A percentile compares a stretch with the other conserved stretches of the same genome.
These are phyloP conservation scores for Wickerhamiella azyma DNA, from an alignment of 805 yeast genomes.

Conservation along the genomic window DNA sequence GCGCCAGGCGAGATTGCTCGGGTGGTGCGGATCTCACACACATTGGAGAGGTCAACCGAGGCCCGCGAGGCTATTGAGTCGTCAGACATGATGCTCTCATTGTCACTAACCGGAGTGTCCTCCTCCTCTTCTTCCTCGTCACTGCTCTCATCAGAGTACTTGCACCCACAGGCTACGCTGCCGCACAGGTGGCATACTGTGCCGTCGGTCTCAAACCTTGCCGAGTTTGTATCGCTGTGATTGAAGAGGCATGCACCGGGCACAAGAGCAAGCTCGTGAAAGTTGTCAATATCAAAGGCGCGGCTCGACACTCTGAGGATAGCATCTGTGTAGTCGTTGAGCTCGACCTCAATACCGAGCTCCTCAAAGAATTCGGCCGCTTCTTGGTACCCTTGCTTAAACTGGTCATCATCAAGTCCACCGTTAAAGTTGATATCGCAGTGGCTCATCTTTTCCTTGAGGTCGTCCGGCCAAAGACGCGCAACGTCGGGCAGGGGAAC, in stretches of 20 bases:
- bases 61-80: conserved; percentile 19
- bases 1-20: conserved; percentile 32
- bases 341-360: conserved; percentile 10
- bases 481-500: conserved; percentile 36
- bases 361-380: conserved; percentile 24
- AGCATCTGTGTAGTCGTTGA: conserved; percentile 32
- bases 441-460: conserved; percentile 36
- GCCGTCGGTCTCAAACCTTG: conserved; percentile 47
- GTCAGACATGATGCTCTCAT: conserved; percentile 17
- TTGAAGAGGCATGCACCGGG: conserved; percentile 89
- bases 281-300: conserved; percentile 69
- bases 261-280: conserved; percentile 60
- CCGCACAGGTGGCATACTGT: conserved; percentile 45
- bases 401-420: conserved; percentile 38
- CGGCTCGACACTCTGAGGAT: conserved; percentile 57
- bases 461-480: conserved; percentile 46
- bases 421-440: conserved; percentile 52
- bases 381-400: conserved; percentile 28
- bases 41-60: conserved; percentile 22
- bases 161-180: conserved; percentile 31
- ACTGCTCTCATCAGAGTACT: conserved; percentile 14
- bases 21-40: conserved; percentile 56
- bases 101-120: conserved; percentile 20
- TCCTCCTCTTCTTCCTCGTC: conserved; percentile 22
- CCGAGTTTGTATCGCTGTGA: conserved; percentile 49